Evolutionary conservation across 352 stramenopile species (phyloP).

Genomic region (Pythium dissotocum): DNA sequence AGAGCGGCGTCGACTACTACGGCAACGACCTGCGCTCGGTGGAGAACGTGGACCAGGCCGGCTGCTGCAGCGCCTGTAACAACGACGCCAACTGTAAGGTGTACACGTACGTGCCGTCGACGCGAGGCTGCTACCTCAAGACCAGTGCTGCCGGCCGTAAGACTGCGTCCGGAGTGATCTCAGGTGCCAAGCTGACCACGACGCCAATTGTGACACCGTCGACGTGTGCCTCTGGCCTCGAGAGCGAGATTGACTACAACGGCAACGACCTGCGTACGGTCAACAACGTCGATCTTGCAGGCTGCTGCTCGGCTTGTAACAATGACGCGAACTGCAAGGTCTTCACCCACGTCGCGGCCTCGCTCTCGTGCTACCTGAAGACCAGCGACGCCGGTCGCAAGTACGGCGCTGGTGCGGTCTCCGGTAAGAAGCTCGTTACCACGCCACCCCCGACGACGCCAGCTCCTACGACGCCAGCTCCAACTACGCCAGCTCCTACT

Average conservation of each 20-base stretch:
- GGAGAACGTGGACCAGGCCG: neutral
- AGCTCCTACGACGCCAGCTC: too few species aligned
- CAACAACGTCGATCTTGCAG: neutral
- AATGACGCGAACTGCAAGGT: conserved; percentile 23
- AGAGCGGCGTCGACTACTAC: conserved; percentile 51
- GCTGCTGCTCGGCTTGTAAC: neutral
- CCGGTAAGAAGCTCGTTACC: conserved; percentile 13
- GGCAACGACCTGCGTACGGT: neutral
- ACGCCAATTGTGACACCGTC: conserved; percentile 11
- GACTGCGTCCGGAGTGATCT: neutral
- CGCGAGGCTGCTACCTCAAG: conserved; percentile 32
- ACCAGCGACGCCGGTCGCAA: conserved; percentile 27
- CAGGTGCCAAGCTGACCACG: conserved; percentile 21
- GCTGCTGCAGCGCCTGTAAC: neutral
- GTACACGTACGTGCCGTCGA: conserved; percentile 1
- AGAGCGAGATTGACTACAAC: neutral
- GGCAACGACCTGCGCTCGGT: conserved; percentile 12
- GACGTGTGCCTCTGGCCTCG: neutral
- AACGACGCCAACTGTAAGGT: conserved; percentile 40
- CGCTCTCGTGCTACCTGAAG: conserved; percentile 50
- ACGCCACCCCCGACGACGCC: too few species aligned
- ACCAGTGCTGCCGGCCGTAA: conserved; percentile 48
- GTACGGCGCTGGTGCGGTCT: conserved; percentile 33
- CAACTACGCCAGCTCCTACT: too few species aligned
- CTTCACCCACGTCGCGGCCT: conserved; percentile 35